These are phyloP conservation scores for Cladobotryum protrusum DNA, from an alignment of 2,329 filamentous ascomycete genomes.

Conservation along the genomic window DNA sequence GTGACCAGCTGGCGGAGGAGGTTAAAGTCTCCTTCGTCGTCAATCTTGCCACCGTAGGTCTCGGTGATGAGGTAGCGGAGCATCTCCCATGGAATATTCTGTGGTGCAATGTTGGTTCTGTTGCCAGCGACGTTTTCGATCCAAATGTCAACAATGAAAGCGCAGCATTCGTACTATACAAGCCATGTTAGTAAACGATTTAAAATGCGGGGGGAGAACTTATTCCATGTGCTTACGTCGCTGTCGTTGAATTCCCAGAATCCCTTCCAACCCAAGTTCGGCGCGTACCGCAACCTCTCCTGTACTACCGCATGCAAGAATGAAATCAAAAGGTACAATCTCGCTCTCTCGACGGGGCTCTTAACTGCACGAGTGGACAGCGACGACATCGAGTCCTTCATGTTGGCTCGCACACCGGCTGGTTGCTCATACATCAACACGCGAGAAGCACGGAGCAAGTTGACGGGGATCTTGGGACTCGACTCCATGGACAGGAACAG, in stretches of 20 bases:
- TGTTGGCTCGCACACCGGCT: conserved; percentile 91
- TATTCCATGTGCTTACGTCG: conserved; percentile 92
- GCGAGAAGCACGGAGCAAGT: conserved; percentile 83
- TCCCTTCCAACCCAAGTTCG: conserved; percentile 91
- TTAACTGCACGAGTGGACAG: conserved; percentile 70
- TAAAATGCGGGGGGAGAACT: no score
- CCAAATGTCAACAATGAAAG: conserved; percentile 94
- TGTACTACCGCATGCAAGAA: conserved; percentile 96
- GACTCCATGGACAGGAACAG: conserved; percentile 98
- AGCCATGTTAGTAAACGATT: conserved; percentile 9
- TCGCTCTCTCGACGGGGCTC: conserved; percentile 81
- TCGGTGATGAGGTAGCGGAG: conserved; percentile 84
- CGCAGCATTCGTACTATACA: conserved; percentile 85
- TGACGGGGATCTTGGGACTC: conserved; percentile 93
- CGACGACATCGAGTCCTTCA: conserved; percentile 92
- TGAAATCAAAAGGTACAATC: conserved; percentile 83
- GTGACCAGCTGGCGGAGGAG: conserved; percentile 68
- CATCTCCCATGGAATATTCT: conserved; percentile 95
- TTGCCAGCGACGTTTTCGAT: conserved; percentile 75
- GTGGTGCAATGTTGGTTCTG: conserved; percentile 85
- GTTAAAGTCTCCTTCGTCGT: conserved; percentile 78
- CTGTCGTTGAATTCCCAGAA: conserved; percentile 99
- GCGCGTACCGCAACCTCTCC: conserved; percentile 89
- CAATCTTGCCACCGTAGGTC: conserved; percentile 97
- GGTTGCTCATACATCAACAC: conserved; percentile 98